A percentile compares a stretch with the other conserved stretches of the same genome.
Evolutionary conservation across 1,139 yeast genomes (phyloP).

Genomic region (Saccharomyces hybrid): DNA sequence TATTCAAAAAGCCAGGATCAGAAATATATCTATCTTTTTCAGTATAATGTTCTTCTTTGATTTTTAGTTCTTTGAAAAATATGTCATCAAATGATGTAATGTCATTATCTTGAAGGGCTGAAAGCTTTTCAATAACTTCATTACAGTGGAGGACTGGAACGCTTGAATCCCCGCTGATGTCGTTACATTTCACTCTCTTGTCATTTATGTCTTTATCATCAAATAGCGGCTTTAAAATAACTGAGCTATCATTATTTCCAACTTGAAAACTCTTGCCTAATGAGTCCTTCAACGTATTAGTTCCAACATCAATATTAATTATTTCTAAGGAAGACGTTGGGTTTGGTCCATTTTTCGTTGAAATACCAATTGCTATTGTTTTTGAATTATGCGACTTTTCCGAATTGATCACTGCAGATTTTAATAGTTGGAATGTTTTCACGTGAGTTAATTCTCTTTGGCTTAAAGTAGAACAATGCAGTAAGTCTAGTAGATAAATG

Average conservation of each 20-base stretch:
- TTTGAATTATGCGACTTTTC: conserved; percentile 13
- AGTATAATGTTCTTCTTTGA: conserved; percentile 44
- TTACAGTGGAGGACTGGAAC: conserved; percentile 24
- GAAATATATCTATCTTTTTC: conserved; percentile 58
- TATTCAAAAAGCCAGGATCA: conserved; percentile 50
- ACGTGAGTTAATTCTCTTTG: conserved; percentile 28
- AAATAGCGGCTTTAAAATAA: conserved; percentile 22
- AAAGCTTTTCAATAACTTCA: conserved; percentile 21
- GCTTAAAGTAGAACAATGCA: conserved; percentile 37
- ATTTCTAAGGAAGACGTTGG: conserved; percentile 33
- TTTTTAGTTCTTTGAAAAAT: conserved; percentile 29
- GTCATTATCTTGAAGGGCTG: conserved; percentile 11
- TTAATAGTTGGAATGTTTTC: conserved; percentile 28
- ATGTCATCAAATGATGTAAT: conserved; percentile 25
- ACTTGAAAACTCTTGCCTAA: conserved; percentile 52
- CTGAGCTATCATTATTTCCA: conserved; percentile 15
- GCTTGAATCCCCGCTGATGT: conserved; percentile 2
- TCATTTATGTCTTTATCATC: conserved; percentile 13
- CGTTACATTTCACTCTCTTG: conserved; percentile 9
- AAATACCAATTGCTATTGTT: conserved; percentile 28
- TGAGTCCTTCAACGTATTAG: conserved; percentile 64
- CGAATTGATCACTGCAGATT: conserved; percentile 19
- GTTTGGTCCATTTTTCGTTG: conserved; percentile 25
- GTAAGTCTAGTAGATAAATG: conserved; percentile 37
- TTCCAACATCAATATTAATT: conserved; percentile 54